Percentiles rank a stretch among this genome's conserved stretches.
Evolutionary conservation across 768 basidiomycete genomes (phyloP).

Genomic region (Mycena galericulata): DNA sequence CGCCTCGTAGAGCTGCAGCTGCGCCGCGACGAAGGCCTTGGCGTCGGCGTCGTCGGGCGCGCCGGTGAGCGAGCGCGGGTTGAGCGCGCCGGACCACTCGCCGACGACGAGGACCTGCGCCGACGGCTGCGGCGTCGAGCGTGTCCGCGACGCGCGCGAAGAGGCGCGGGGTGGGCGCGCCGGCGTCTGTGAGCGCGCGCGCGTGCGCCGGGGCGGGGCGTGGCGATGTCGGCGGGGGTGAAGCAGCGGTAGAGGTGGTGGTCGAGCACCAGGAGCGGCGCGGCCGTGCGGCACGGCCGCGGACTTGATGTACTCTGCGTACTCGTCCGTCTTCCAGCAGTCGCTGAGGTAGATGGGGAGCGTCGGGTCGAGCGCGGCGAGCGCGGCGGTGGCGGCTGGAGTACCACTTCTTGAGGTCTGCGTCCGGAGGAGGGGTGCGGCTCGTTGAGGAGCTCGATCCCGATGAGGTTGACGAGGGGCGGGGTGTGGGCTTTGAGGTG

Average conservation of each 20-base stretch:
- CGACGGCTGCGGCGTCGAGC: constrained; percentile 49
- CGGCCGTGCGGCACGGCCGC: constrained; percentile 36
- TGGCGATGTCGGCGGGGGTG: constrained; percentile 66
- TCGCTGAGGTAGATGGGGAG: constrained; percentile 83
- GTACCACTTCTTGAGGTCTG: constrained; percentile 74
- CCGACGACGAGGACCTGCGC: constrained; percentile 77
- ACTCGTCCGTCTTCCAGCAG: constrained; percentile 78
- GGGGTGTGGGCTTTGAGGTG: constrained; percentile 47
- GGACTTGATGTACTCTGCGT: constrained; percentile 64
- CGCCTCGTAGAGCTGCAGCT: constrained; percentile 76
- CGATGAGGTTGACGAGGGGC: constrained; percentile 63
- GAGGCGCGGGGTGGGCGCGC: constrained; percentile 52
- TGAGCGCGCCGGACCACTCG: constrained; percentile 85
- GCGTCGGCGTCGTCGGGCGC: constrained; percentile 55
- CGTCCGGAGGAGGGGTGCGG: constrained; percentile 63
- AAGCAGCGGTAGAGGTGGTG: constrained; percentile 90
- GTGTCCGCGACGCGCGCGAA: constrained; percentile 50
- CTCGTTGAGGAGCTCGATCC: constrained; percentile 72
- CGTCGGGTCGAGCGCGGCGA: constrained; percentile 62
- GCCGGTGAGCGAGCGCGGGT: constrained; percentile 66
- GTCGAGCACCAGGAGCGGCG: constrained; percentile 70
- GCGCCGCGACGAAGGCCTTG: constrained; percentile 66
- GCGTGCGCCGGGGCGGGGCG: constrained; percentile 67
- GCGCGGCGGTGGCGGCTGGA: constrained; percentile 59
- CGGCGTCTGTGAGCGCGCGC: constrained; percentile 54